Percentiles rank a stretch among this genome's conserved stretches.
phyloP scores from a whole-genome alignment of 805 yeast genomes.

The Cyberlindnera xishuangbannaensis region DNA sequence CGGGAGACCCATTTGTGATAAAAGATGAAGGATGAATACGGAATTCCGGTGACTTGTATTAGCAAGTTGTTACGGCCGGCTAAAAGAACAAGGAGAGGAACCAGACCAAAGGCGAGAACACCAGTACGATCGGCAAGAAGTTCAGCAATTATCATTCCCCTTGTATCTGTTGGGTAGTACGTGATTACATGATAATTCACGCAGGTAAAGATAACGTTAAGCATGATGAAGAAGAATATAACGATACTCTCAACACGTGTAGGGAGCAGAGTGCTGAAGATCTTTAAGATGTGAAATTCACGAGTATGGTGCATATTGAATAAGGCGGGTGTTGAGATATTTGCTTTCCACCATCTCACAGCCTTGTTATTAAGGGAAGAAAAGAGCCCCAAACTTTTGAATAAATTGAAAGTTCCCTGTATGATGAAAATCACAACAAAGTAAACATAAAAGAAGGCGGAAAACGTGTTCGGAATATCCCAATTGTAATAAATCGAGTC shows the following conservation, averaged over 20 bases:
- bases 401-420: constrained; percentile 28
- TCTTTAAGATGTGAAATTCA: constrained; percentile 1
- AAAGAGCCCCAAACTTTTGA: constrained; percentile 13
- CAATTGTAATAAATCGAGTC: constrained; percentile 9
- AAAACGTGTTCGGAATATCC: constrained; percentile 17
- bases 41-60: constrained; percentile 54
- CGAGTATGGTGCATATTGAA: constrained; percentile 15
- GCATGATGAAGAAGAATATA: constrained; percentile 29
- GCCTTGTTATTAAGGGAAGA: constrained; percentile 8
- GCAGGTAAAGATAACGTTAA: constrained; percentile 12
- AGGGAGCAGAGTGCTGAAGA: constrained; percentile 16
- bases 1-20: constrained; percentile 64
- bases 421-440: constrained; percentile 34
- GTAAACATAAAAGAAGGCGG: constrained; percentile 29
- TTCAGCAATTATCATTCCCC: not conserved
- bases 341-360: constrained; percentile 13
- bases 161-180: not conserved
- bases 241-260: constrained; percentile 25
- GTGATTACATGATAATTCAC: constrained; percentile 4
- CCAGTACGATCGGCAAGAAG: constrained; percentile 21
- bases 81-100: constrained; percentile 54
- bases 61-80: constrained; percentile 69
- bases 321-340: constrained; percentile 18
- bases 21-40: constrained; percentile 52
- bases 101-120: constrained; percentile 25